phyloP scores from a whole-genome alignment of 1,139 yeast genomes.

The Maudiozyma humilis region DNA sequence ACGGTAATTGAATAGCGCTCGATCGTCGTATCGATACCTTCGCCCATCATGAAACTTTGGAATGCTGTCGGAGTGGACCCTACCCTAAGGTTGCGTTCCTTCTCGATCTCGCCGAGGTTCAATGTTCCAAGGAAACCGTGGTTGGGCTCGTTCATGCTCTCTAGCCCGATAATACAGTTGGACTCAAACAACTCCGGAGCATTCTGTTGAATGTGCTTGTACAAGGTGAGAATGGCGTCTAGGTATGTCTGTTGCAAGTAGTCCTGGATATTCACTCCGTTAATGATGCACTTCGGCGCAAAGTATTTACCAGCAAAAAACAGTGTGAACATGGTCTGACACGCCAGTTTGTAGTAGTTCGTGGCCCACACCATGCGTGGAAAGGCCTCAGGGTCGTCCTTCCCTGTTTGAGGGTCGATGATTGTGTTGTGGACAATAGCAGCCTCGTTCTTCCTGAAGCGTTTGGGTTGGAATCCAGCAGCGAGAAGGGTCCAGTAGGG shows the following conservation, averaged over 20 bases:
- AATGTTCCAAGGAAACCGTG: slow-evolving; percentile 51
- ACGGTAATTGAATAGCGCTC: slow-evolving; percentile 59
- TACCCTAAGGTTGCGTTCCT: slow-evolving; percentile 47
- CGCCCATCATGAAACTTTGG: slow-evolving; percentile 55
- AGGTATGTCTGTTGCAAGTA: slow-evolving; percentile 62
- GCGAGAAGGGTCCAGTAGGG: slow-evolving; percentile 94
- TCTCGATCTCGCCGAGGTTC: slow-evolving; percentile 42
- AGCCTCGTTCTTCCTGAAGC: slow-evolving; percentile 62
- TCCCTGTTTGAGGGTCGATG: slow-evolving; percentile 30
- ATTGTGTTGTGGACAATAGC: slow-evolving; percentile 60
- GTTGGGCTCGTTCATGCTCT: slow-evolving; percentile 82
- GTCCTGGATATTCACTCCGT: slow-evolving; percentile 70
- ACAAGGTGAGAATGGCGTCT: slow-evolving; percentile 46
- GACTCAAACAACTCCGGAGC: slow-evolving; percentile 50
- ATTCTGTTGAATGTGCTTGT: slow-evolving; percentile 39
- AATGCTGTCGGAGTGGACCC: slow-evolving; percentile 64
- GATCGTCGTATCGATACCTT: slow-evolving; percentile 60
- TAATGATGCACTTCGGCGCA: slow-evolving; percentile 62
- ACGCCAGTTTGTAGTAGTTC: slow-evolving; percentile 68
- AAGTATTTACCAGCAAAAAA: slow-evolving; percentile 69
- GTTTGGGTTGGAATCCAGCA: slow-evolving; percentile 76
- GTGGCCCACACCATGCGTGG: slow-evolving; percentile 94
- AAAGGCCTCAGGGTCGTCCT: slow-evolving; percentile 31
- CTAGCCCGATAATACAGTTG: slow-evolving; percentile 59
- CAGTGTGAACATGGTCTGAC: slow-evolving; percentile 75